A percentile compares a stretch with the other conserved stretches of the same genome.
Conservation (phyloP, 108 stramenopile species). For the Epithemia pelagica region DNA sequence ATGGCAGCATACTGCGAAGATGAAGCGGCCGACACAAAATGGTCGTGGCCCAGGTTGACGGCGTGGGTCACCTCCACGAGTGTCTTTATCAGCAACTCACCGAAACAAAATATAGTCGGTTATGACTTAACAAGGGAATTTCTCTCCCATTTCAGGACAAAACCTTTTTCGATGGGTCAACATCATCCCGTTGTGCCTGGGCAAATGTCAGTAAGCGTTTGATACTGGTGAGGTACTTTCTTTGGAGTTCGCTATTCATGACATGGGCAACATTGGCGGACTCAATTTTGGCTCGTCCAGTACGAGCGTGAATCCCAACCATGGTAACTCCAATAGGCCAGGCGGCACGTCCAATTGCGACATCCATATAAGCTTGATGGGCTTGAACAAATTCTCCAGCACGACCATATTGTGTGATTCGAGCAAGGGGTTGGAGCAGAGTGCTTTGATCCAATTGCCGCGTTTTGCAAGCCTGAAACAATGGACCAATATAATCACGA, state of each 20-base stretch:
- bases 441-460: slow-evolving; percentile 49
- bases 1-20: too few relatives aligned
- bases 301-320: slow-evolving; percentile 97
- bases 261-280: slow-evolving; percentile 93
- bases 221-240: slow-evolving; percentile 96
- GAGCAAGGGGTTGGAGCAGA: slow-evolving; percentile 52
- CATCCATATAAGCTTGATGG: slow-evolving; percentile 88
- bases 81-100: too few relatives aligned
- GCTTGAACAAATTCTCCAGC: slow-evolving; percentile 93
- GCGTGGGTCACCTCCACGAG: too few relatives aligned
- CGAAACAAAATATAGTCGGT: too few relatives aligned
- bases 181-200: slow-evolving; percentile 80
- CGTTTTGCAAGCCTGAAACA: slow-evolving; percentile 66
- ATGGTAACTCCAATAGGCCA: slow-evolving; percentile 99
- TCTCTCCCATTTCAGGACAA: too few relatives aligned
- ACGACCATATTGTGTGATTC: slow-evolving; percentile 82
- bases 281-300: slow-evolving; percentile 90
- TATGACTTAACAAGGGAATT: too few relatives aligned
- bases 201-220: slow-evolving; percentile 94
- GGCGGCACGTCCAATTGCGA: slow-evolving; percentile 93
- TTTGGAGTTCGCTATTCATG: slow-evolving; percentile 88
- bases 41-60: too few relatives aligned
- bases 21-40: too few relatives aligned
- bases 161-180: slow-evolving; percentile 84
- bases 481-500: slow-evolving; percentile 93